Base-by-base conservation (phyloP, 208 protist species). In the Trypanosoma mega region DNA sequence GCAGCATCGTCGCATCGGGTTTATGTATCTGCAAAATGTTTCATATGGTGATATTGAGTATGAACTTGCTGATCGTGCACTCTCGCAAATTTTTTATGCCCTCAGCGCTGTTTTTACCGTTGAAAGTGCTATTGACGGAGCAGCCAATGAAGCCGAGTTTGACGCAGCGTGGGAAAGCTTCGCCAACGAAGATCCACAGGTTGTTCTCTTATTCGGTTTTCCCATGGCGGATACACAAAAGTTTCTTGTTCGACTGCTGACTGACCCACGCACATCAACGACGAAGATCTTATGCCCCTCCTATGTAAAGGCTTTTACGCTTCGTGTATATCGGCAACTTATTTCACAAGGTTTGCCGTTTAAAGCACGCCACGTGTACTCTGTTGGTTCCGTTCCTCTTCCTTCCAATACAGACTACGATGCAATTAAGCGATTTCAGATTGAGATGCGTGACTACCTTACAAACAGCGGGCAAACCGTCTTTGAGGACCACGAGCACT, bases 1-100 rank as follows among this genome's bases (percentile, higher is more conserved):
- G 14, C 60, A 63, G 12, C 45, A 50, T 11, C 49, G 67, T 6
- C 76, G 72, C 39, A 46, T 87, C 2, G 77, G 67, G 33, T 64
- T 64, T 49, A 72, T 72, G 65, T 58, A 64, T 45, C 34, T 72
- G 21, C 11, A 7, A 1, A 33, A 59, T 50, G 48, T 56, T 21
- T 58, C 51, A 46, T 64, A 60, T 45, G 65, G 65, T 7, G 56
- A 64, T 3, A 29, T 9, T n/a, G 30, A 54, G 37, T 51, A 60
- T 5, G 52, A 39, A n/a, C 44, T 54, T 16, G 48, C 58, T 24
- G 14, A 44, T 26, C 18, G 53, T 2, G 26, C 53, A 5, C 34
- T 76, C 49, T 56, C 34, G 12, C 41, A 9, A 9, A 63, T 66
- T 45, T 53, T 53, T 16, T 63, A 58, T 33, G 24, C 34, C 23